These are phyloP conservation scores for Vaccinium myrtillus DNA, from an alignment of 148 eudicot species.

Conservation along the genomic window DNA sequence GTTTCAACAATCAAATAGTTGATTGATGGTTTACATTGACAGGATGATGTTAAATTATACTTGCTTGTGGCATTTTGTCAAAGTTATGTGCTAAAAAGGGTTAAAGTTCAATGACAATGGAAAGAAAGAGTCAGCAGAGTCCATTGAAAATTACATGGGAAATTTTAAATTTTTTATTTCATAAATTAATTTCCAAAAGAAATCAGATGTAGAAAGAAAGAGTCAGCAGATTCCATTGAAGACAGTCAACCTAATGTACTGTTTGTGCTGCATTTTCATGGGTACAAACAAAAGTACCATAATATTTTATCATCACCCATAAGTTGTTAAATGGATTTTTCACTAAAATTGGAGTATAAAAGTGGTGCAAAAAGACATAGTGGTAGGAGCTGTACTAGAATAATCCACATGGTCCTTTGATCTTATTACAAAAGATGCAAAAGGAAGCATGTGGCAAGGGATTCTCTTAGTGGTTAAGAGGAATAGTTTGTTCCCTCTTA, in stretches of 20 bases:
- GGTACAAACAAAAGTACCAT: neutral
- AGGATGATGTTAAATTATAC: neutral
- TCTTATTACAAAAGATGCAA: too few species aligned
- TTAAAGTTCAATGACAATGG: neutral
- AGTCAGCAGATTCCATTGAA: neutral
- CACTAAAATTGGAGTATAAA: too few species aligned
- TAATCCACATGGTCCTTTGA: too few species aligned
- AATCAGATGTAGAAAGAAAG: neutral
- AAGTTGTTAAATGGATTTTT: too few species aligned
- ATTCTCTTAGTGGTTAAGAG: too few species aligned
- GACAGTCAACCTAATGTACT: neutral
- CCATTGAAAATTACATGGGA: neutral
- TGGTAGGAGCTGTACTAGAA: too few species aligned
- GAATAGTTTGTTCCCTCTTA: too few species aligned
- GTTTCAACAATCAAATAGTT: neutral
- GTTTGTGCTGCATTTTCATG: neutral
- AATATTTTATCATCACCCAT: neutral
- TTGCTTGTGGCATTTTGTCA: neutral
- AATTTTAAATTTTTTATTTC: neutral
- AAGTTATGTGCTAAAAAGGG: neutral
- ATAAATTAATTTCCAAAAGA: neutral
- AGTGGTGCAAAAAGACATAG: too few species aligned
- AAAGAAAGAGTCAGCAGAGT: neutral
- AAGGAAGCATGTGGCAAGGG: too few species aligned
- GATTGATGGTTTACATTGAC: constrained; percentile 7